Evolutionary conservation across 2,329 filamentous ascomycete genomes (phyloP).

Genomic region (Ascocoryne sarcoides): DNA sequence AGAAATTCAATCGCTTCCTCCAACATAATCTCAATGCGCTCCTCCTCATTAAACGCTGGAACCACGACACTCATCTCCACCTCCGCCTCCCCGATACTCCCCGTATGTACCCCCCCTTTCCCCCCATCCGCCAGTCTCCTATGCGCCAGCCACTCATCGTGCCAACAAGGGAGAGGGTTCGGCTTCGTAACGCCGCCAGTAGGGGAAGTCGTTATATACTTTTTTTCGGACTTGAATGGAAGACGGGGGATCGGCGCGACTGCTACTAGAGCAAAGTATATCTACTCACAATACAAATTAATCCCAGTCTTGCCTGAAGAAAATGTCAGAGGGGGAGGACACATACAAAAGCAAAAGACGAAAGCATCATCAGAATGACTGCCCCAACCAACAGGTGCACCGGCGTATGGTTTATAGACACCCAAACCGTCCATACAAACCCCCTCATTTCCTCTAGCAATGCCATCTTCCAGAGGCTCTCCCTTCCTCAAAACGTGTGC

Average conservation of each 20-base stretch:
- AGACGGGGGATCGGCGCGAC: conserved; percentile 74
- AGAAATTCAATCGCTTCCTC: conserved; percentile 86
- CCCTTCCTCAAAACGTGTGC: no score
- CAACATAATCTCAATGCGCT: conserved; percentile 73
- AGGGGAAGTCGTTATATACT: conserved; percentile 66
- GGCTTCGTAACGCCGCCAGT: conserved; percentile 47
- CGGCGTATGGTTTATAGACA: not conserved
- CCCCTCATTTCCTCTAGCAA: not conserved
- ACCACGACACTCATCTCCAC: conserved; percentile 88
- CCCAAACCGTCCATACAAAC: not conserved
- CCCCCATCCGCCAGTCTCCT: conserved; percentile 41
- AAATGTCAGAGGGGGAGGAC: not conserved
- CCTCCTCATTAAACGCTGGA: conserved; percentile 90
- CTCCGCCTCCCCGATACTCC: conserved; percentile 63
- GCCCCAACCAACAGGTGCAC: not conserved
- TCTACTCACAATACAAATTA: not conserved
- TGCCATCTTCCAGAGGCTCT: no score
- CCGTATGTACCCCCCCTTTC: conserved; percentile 33
- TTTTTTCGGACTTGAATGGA: conserved; percentile 70
- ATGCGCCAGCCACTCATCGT: conserved; percentile 62
- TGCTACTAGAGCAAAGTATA: conserved; percentile 54
- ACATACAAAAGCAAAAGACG: not conserved
- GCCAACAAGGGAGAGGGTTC: conserved; percentile 73
- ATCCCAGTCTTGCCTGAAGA: not conserved
- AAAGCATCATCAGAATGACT: not conserved